These are phyloP conservation scores for Trichosanthes truncata DNA, from an alignment of 306 rosid genomes.

Conservation along the genomic window DNA sequence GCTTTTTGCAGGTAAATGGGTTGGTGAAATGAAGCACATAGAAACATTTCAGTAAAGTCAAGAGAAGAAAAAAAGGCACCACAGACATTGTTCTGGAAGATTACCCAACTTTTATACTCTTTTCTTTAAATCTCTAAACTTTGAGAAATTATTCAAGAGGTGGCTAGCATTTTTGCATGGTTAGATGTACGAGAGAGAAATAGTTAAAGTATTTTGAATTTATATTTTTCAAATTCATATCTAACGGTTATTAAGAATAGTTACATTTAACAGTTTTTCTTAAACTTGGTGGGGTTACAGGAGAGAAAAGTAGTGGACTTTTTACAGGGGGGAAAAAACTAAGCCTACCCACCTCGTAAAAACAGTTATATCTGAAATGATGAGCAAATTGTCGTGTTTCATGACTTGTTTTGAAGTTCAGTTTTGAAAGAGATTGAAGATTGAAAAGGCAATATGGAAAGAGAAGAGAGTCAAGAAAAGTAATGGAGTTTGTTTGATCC, in stretches of 20 bases:
- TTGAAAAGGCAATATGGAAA: neutral
- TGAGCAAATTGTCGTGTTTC: neutral
- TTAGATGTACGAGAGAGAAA: too few relatives aligned
- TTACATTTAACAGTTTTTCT: too few relatives aligned
- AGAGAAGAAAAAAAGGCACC: neutral
- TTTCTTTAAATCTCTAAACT: neutral
- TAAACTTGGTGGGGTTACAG: too few relatives aligned
- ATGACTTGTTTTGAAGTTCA: neutral
- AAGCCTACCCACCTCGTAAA: neutral
- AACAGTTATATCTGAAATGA: neutral
- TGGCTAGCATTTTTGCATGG: too few relatives aligned
- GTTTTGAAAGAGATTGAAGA: neutral
- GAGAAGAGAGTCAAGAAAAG: neutral
- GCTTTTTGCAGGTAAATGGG: neutral
- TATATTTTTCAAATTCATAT: too few relatives aligned
- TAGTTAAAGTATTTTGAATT: too few relatives aligned
- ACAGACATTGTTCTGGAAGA: neutral
- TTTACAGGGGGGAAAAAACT: too few relatives aligned
- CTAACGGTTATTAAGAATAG: too few relatives aligned
- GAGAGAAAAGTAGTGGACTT: too few relatives aligned
- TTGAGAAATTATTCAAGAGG: too few relatives aligned
- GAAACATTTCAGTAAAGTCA: conserved; percentile 1
- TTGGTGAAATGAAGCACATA: conserved; percentile 1
- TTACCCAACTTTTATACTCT: neutral
- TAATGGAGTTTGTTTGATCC: neutral